Conservation (phyloP, 129 eudicot species). For the Saussurea involucrata region DNA sequence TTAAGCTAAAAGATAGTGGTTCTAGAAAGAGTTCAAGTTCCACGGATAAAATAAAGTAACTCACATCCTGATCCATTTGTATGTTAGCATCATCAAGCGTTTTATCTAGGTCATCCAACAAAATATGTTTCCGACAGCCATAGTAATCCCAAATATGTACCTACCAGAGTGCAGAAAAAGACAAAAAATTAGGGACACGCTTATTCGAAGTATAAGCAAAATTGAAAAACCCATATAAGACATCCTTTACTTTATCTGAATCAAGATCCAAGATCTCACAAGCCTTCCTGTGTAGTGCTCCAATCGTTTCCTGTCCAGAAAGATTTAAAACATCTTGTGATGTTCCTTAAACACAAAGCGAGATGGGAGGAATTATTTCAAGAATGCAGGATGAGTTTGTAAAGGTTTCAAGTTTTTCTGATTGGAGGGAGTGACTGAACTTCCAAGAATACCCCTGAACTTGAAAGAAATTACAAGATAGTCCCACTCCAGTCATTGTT, state of each 20-base stretch:
- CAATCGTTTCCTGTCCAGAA: conserved; percentile 72
- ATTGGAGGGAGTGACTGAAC: neutral
- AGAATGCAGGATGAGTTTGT: neutral
- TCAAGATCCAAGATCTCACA: conserved; percentile 72
- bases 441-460: neutral
- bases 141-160: conserved; percentile 80
- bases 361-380: neutral
- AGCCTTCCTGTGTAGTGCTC: conserved; percentile 72
- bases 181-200: conserved; percentile 8
- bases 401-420: no score
- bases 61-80: conserved; percentile 89
- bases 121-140: conserved; percentile 65
- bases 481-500: conserved; percentile 21
- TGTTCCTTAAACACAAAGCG: neutral
- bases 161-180: conserved; percentile 30
- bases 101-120: conserved; percentile 76
- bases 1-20: neutral
- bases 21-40: neutral
- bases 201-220: neutral
- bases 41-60: conserved; percentile 30
- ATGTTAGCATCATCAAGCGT: conserved; percentile 87
- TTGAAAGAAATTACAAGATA: neutral
- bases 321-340: neutral
- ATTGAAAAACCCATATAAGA: conserved; percentile 5
- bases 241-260: conserved; percentile 58